Evolutionary conservation across 2,329 filamentous ascomycete species (phyloP).

Genomic region (Paraconiothyrium sp.): DNA sequence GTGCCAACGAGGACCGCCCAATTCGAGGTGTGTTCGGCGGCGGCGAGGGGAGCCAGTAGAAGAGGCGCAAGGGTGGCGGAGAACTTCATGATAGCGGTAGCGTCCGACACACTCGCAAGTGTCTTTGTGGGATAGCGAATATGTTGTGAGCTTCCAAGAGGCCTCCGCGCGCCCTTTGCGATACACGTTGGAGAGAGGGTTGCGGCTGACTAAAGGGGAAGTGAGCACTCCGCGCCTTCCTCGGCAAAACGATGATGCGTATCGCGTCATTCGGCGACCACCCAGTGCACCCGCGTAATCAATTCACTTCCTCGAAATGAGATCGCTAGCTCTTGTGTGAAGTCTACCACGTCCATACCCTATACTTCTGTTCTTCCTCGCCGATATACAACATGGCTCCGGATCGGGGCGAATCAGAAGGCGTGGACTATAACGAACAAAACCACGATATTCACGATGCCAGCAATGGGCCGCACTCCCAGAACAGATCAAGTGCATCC

Average conservation of each 20-base stretch:
- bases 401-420: conserved; percentile 41
- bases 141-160: background rate
- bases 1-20: conserved; percentile 99
- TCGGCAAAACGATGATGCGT: conserved; percentile 13
- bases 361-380: background rate
- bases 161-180: conserved; percentile 19
- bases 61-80: conserved; percentile 37
- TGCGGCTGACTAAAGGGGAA: conserved; percentile 40
- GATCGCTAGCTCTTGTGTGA: background rate
- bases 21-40: conserved; percentile 90
- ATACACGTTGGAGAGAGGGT: conserved; percentile 29
- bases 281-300: background rate
- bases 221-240: conserved; percentile 4
- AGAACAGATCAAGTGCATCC: conserved; percentile 27
- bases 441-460: conserved; percentile 29
- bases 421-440: conserved; percentile 29
- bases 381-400: conserved; percentile 36
- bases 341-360: background rate
- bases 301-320: background rate
- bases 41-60: conserved; percentile 53
- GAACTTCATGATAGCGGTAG: conserved; percentile 33
- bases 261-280: conserved; percentile 35
- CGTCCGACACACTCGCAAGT: background rate
- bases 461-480: conserved; percentile 25
- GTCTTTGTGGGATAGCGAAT: background rate